Conservation (phyloP, 2,329 filamentous ascomycete genomes). For the Mollisiaceae sp. region DNA sequence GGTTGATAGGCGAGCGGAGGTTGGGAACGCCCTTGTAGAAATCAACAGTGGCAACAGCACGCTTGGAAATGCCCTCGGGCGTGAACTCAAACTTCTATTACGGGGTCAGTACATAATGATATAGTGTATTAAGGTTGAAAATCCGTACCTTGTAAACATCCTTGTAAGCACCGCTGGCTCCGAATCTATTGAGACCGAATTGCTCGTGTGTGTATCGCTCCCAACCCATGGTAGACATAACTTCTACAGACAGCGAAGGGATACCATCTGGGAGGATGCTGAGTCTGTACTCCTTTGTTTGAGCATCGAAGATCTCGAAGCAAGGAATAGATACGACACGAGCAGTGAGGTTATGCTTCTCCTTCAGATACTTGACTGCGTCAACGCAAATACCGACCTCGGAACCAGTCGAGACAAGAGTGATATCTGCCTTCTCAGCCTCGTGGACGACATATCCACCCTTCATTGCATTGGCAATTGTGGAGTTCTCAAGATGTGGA, state of each 20-base stretch:
- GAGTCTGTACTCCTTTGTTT: constrained; percentile 93
- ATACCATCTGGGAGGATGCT: constrained; percentile 92
- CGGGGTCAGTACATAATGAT: constrained; percentile 45
- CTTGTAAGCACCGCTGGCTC: constrained; percentile 96
- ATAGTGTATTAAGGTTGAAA: constrained; percentile 10
- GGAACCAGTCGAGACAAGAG: constrained; percentile 92
- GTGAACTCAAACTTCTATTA: constrained; percentile 98
- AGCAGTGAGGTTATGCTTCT: constrained; percentile 84
- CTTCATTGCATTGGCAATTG: constrained; percentile 87
- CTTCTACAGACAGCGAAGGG: constrained; percentile 91
- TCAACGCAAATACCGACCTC: constrained; percentile 95
- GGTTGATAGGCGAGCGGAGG: constrained; percentile 93
- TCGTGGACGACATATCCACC: constrained; percentile 93
- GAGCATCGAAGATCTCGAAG: constrained; percentile 94
- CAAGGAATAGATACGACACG: constrained; percentile 96
- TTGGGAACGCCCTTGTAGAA: constrained; percentile 96
- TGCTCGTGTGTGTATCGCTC: constrained; percentile 99
- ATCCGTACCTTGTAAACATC: constrained; percentile 86
- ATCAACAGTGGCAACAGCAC: constrained; percentile 86
- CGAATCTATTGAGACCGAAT: constrained; percentile 98
- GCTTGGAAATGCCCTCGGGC: constrained; percentile 94
- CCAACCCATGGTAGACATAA: constrained; percentile 97
- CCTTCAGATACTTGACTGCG: constrained; percentile 86
- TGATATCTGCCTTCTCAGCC: constrained; percentile 81
- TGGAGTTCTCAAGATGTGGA: constrained; percentile 94